These are phyloP conservation scores for Dactylonectria estremocensis DNA, from an alignment of 2,329 filamentous ascomycete genomes.

Conservation along the genomic window DNA sequence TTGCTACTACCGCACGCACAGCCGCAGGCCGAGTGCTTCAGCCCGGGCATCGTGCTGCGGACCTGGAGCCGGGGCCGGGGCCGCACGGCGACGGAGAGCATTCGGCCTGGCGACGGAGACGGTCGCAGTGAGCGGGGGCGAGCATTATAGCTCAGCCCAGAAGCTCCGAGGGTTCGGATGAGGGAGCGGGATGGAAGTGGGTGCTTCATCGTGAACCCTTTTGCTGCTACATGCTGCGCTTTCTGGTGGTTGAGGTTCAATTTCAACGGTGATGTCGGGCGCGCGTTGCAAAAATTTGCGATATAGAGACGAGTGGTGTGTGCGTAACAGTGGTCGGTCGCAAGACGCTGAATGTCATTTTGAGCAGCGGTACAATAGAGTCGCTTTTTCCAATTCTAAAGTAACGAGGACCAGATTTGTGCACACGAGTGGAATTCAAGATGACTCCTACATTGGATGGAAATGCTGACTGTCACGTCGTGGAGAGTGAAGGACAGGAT, in stretches of 20 bases:
- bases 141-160: constrained; percentile 25
- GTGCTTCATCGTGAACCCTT: constrained; percentile 40
- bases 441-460: not conserved
- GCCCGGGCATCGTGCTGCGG: constrained; percentile 27
- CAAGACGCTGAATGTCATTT: not conserved
- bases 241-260: constrained; percentile 4
- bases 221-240: constrained; percentile 35
- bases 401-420: too few relatives aligned
- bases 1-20: constrained; percentile 53
- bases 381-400: not conserved
- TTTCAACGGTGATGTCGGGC: constrained; percentile 27
- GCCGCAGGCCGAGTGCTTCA: constrained; percentile 52
- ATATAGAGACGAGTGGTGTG: constrained; percentile 41
- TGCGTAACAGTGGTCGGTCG: constrained; percentile 11
- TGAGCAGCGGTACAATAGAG: not conserved
- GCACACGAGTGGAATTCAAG: too few relatives aligned
- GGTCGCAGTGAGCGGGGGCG: constrained; percentile 21
- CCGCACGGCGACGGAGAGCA: constrained; percentile 32
- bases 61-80: constrained; percentile 36
- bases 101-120: constrained; percentile 35
- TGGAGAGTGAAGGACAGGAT: too few relatives aligned
- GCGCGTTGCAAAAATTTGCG: constrained; percentile 45
- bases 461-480: not conserved
- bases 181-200: constrained; percentile 30
- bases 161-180: constrained; percentile 24